These are phyloP conservation scores for Phaffia tasmanica DNA, from an alignment of 768 basidiomycete genomes.

Conservation along the genomic window DNA sequence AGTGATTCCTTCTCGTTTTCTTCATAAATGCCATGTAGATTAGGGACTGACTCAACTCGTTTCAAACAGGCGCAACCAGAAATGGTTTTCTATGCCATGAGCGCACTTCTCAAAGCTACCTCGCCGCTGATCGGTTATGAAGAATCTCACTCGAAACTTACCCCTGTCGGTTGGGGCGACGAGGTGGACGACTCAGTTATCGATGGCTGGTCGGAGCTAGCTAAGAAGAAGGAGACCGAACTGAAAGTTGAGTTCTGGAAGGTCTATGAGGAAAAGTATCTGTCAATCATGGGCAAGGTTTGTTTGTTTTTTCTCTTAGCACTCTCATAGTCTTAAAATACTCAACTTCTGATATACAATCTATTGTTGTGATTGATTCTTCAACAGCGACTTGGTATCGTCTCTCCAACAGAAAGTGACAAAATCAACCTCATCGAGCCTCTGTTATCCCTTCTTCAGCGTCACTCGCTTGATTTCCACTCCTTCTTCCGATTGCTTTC, in stretches of 20 bases:
- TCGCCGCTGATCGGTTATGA: conserved; percentile 82
- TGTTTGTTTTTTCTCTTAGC: conserved; percentile 11
- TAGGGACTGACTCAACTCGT: conserved; percentile 21
- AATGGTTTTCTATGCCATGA: conserved; percentile 57
- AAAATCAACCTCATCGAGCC: conserved; percentile 52
- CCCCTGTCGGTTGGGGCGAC: conserved; percentile 54
- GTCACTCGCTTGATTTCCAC: conserved; percentile 74
- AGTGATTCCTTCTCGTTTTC: too few species aligned
- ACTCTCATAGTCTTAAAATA: not conserved
- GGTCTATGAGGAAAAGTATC: conserved; percentile 55
- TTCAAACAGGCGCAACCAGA: conserved; percentile 38
- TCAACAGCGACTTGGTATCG: conserved; percentile 62
- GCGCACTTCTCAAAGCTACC: conserved; percentile 59
- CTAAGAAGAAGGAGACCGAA: conserved; percentile 48
- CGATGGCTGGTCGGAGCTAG: conserved; percentile 52
- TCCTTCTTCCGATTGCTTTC: conserved; percentile 65
- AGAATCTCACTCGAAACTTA: conserved; percentile 38
- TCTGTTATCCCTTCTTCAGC: conserved; percentile 62
- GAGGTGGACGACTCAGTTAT: conserved; percentile 47
- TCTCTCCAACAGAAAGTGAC: conserved; percentile 49
- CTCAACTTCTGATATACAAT: not conserved
- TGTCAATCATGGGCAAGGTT: conserved; percentile 40
- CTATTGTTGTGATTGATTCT: not conserved
- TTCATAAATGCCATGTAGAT: too few species aligned
- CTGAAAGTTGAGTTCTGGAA: conserved; percentile 53